phyloP scores from a whole-genome alignment of 306 rosid species.

The Macrotyloma uniflorum region DNA sequence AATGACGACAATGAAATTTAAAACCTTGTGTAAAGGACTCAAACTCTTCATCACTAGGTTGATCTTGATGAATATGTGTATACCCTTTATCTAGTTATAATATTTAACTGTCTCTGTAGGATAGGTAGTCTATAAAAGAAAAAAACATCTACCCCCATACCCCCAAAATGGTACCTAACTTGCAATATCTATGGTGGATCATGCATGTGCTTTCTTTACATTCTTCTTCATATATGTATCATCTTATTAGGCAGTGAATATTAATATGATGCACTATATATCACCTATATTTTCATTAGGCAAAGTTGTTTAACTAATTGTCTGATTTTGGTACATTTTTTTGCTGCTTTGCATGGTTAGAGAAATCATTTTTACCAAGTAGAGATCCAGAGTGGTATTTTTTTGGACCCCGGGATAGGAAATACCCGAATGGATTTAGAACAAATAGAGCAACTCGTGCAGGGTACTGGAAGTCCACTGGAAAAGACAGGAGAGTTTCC shows the following conservation, averaged over 20 bases:
- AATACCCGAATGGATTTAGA: constrained; percentile 94
- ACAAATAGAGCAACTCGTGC: constrained; percentile 97
- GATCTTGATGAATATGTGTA: background rate
- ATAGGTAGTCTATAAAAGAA: background rate
- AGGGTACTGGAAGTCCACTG: constrained; percentile 97
- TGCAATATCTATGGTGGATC: background rate
- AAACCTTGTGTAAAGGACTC: background rate
- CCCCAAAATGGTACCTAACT: background rate
- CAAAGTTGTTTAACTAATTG: constrained; percentile 16
- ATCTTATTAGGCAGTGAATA: background rate
- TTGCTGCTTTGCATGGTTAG: constrained; percentile 38
- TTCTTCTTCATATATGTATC: background rate
- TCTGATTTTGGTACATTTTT: constrained; percentile 26
- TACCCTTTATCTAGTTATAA: constrained; percentile 17
- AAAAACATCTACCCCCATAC: background rate
- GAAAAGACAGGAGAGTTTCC: constrained; percentile 81
- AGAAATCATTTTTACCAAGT: constrained; percentile 92
- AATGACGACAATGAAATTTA: background rate
- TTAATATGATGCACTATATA: background rate
- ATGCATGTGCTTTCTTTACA: background rate
- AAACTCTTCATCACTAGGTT: background rate
- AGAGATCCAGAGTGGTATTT: constrained; percentile 99
- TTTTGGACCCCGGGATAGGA: constrained; percentile 92
- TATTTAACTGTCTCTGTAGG: background rate
- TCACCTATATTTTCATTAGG: background rate